Evolutionary conservation across 2,329 filamentous ascomycete species (phyloP).

Genomic region (Lithohypha guttulata): DNA sequence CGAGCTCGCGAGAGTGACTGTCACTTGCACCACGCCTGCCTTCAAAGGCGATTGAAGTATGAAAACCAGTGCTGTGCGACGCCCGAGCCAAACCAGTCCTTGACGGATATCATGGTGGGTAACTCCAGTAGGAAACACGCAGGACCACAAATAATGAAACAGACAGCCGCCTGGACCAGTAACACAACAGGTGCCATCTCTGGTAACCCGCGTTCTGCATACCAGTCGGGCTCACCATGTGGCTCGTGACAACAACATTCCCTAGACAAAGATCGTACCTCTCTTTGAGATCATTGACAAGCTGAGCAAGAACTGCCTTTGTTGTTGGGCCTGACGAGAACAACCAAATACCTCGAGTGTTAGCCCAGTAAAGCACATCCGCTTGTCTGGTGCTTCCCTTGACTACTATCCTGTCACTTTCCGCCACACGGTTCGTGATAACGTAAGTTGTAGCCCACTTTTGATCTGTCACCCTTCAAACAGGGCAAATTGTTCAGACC

Average conservation of each 20-base stretch:
- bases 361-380: neutral
- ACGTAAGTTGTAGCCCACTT: no score
- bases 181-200: conserved; percentile 3
- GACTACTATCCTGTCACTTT: no score
- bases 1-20: no score
- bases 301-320: conserved; percentile 2
- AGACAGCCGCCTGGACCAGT: conserved; percentile 5
- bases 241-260: conserved; percentile 9
- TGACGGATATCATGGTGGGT: neutral
- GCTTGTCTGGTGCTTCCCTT: neutral
- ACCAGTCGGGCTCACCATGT: conserved; percentile 5
- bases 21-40: no score
- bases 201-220: no score
- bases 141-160: conserved; percentile 8
- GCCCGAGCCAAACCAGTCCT: neutral
- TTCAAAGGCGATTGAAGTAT: no score
- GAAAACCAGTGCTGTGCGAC: no score
- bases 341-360: conserved; percentile 3
- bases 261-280: conserved; percentile 5
- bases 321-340: neutral
- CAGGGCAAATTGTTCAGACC: neutral
- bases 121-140: no score
- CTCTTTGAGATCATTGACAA: conserved; percentile 4
- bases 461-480: no score
- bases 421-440: no score